A percentile compares a stretch with the other conserved stretches of the same genome.
Conservation (phyloP, 352 stramenopile genomes). For the Phytophthora capsici region DNA sequence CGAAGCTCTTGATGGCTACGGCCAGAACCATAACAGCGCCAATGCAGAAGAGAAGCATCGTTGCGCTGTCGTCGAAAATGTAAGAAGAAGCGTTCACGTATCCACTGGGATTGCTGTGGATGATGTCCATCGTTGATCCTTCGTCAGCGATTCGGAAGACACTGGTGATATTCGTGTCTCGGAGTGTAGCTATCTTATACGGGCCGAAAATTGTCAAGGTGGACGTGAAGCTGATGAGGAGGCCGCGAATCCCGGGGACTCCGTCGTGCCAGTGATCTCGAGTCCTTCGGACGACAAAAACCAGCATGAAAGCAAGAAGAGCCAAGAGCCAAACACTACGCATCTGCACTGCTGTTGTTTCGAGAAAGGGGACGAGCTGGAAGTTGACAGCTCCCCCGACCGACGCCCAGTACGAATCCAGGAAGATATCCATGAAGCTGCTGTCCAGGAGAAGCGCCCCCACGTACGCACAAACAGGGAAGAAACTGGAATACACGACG, state of each 20-base stretch:
- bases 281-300: slow-evolving; percentile 25
- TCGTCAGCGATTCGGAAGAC: slow-evolving; percentile 15
- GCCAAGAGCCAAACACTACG: slow-evolving; percentile 54
- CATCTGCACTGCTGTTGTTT: slow-evolving; percentile 49
- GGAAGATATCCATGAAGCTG: slow-evolving; percentile 45
- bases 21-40: slow-evolving; percentile 5
- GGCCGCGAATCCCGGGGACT: slow-evolving; percentile 33
- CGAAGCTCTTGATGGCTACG: slow-evolving; percentile 8
- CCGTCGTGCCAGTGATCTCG: slow-evolving; percentile 22
- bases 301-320: slow-evolving; percentile 31
- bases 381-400: slow-evolving; percentile 29
- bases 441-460: slow-evolving; percentile 47
- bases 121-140: slow-evolving; percentile 18
- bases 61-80: slow-evolving; percentile 21
- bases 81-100: slow-evolving; percentile 32
- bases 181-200: slow-evolving; percentile 25
- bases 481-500: slow-evolving; percentile 53
- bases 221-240: slow-evolving; percentile 44
- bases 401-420: slow-evolving; percentile 49
- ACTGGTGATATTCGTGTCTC: slow-evolving; percentile 21
- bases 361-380: slow-evolving; percentile 33
- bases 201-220: slow-evolving; percentile 41
- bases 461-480: slow-evolving; percentile 47
- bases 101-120: slow-evolving; percentile 8
- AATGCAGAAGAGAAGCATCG: slow-evolving; percentile 21